Percentiles rank a stretch among this genome's conserved stretches.
These are phyloP conservation scores for Sarcodon sp. DNA, from an alignment of 768 basidiomycete species.

Conservation along the genomic window DNA sequence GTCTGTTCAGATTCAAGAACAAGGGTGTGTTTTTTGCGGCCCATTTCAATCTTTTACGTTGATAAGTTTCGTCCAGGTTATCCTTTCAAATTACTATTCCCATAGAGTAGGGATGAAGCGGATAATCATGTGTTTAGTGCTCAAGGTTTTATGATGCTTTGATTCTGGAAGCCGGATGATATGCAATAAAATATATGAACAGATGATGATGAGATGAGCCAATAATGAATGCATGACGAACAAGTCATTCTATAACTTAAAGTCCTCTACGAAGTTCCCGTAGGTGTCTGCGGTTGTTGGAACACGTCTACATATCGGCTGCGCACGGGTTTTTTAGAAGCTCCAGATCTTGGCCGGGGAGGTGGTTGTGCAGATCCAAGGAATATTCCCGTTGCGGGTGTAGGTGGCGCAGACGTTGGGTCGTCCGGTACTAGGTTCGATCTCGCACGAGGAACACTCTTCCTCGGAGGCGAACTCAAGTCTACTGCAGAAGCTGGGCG, in stretches of 20 bases:
- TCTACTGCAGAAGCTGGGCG: slow-evolving; percentile 59
- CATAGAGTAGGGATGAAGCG: neutral
- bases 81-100: slow-evolving; percentile 64
- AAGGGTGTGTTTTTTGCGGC: slow-evolving; percentile 36
- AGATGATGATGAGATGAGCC: neutral
- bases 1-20: slow-evolving; percentile 86
- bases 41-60: neutral
- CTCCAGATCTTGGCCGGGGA: slow-evolving; percentile 26
- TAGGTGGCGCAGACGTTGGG: slow-evolving; percentile 19
- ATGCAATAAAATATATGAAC: slow-evolving; percentile 3
- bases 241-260: too few species aligned
- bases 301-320: slow-evolving; percentile 90
- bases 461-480: slow-evolving; percentile 38
- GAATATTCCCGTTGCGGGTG: slow-evolving; percentile 12
- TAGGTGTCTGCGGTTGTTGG: slow-evolving; percentile 29
- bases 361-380: slow-evolving; percentile 11
- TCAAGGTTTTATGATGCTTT: slow-evolving; percentile 3
- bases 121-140: neutral
- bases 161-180: neutral
- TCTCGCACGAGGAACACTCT: slow-evolving; percentile 41
- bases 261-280: neutral
- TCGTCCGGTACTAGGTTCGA: slow-evolving; percentile 51
- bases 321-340: slow-evolving; percentile 65
- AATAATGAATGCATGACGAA: neutral
- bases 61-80: slow-evolving; percentile 34